These are phyloP conservation scores for Trichomonascus vanleenenianus DNA, from an alignment of 805 yeast species.

Conservation along the genomic window DNA sequence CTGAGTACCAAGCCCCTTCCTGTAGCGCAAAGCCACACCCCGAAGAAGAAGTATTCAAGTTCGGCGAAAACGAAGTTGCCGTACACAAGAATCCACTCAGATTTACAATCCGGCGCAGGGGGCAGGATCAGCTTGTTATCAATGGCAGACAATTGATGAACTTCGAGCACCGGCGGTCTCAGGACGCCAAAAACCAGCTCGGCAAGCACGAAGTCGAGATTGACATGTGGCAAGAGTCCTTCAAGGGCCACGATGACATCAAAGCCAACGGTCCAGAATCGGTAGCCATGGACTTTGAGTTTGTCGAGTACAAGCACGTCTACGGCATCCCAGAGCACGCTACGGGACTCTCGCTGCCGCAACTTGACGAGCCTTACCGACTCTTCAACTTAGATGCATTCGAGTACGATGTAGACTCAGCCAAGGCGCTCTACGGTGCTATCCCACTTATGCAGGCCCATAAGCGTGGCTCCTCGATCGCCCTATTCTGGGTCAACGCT, in stretches of 20 bases:
- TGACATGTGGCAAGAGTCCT: conserved; percentile 64
- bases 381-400: conserved; percentile 87
- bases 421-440: conserved; percentile 86
- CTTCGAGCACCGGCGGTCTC: conserved; percentile 62
- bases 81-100: conserved; percentile 43
- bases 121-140: conserved; percentile 42
- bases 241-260: conserved; percentile 59
- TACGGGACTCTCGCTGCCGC: conserved; percentile 63
- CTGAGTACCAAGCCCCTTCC: conserved; percentile 5
- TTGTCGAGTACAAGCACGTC: conserved; percentile 52
- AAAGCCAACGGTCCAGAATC: conserved; percentile 74
- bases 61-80: conserved; percentile 34
- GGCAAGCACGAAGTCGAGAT: conserved; percentile 43
- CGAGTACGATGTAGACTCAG: conserved; percentile 76
- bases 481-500: conserved; percentile 81
- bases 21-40: conserved; percentile 29
- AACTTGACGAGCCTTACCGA: conserved; percentile 67
- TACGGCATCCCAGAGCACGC: conserved; percentile 98
- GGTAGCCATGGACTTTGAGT: conserved; percentile 67
- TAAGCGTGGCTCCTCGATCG: conserved; percentile 48
- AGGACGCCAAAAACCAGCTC: conserved; percentile 20
- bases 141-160: conserved; percentile 70
- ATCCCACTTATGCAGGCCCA: conserved; percentile 78
- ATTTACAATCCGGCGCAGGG: conserved; percentile 40
- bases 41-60: conserved; percentile 25